phyloP scores from a whole-genome alignment of 768 basidiomycete genomes.

The Trametes coccinea region DNA sequence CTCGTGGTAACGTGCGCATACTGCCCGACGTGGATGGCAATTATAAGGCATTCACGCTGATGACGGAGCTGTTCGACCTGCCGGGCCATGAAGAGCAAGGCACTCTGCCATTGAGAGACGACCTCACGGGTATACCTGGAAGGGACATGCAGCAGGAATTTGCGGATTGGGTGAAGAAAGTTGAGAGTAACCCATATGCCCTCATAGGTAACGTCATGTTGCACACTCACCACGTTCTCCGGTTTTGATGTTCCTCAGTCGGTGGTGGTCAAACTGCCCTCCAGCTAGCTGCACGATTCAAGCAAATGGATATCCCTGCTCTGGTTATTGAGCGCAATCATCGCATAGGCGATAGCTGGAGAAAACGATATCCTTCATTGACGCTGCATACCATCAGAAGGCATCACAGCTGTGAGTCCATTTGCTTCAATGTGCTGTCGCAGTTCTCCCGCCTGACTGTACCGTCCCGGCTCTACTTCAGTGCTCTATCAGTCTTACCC shows the following conservation, averaged over 20 bases:
- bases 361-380: constrained; percentile 57
- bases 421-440: constrained; percentile 32
- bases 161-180: constrained; percentile 35
- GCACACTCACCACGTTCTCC: background rate
- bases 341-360: constrained; percentile 59
- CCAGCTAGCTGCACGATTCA: constrained; percentile 64
- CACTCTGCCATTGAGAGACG: constrained; percentile 36
- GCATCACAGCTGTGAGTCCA: constrained; percentile 37
- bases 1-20: constrained; percentile 40
- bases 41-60: constrained; percentile 41
- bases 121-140: constrained; percentile 38
- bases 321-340: constrained; percentile 59
- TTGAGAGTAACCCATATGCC: constrained; percentile 42
- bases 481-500: constrained; percentile 15
- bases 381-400: constrained; percentile 40
- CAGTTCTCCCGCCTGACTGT: constrained; percentile 25
- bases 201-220: background rate
- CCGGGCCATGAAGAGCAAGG: constrained; percentile 37
- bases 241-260: constrained; percentile 29
- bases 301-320: constrained; percentile 48
- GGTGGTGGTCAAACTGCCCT: constrained; percentile 72
- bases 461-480: background rate
- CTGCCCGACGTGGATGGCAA: constrained; percentile 21
- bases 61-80: constrained; percentile 35
- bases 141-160: constrained; percentile 32